Evolutionary conservation across 1,284 basidiomycete genomes (phyloP).

Genomic region (Chalciporus sp.): DNA sequence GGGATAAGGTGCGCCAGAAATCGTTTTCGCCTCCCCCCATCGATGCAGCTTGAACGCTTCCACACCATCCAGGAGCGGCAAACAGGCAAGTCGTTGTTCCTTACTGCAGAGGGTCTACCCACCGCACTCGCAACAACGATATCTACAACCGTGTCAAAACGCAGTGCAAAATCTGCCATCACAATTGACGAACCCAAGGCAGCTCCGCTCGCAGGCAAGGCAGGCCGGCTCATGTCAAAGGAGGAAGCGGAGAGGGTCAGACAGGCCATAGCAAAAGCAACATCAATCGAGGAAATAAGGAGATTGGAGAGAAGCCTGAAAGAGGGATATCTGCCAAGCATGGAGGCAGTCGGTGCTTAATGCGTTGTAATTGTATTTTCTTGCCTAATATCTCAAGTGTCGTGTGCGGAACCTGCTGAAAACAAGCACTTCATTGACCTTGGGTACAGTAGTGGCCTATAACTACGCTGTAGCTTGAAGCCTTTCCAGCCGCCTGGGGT

Average conservation of each 20-base stretch:
- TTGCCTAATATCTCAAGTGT: slow-evolving; percentile 19
- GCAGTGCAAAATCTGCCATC: slow-evolving; percentile 57
- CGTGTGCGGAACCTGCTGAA: background rate
- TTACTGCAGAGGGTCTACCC: slow-evolving; percentile 73
- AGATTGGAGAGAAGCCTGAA: slow-evolving; percentile 85
- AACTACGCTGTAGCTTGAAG: background rate
- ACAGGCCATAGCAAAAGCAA: slow-evolving; percentile 88
- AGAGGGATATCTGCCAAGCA: slow-evolving; percentile 81
- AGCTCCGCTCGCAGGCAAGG: slow-evolving; percentile 59
- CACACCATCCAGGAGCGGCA: slow-evolving; percentile 66
- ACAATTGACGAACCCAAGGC: slow-evolving; percentile 75
- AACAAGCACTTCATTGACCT: background rate
- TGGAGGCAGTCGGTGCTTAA: slow-evolving; percentile 76
- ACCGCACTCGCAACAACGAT: slow-evolving; percentile 83
- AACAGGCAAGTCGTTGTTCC: slow-evolving; percentile 73
- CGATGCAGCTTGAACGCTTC: slow-evolving; percentile 32
- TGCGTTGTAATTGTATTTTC: slow-evolving; percentile 29
- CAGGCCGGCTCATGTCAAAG: slow-evolving; percentile 86
- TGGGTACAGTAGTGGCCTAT: background rate
- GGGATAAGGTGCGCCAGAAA: slow-evolving; percentile 81
- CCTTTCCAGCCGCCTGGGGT: background rate
- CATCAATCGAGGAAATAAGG: slow-evolving; percentile 89
- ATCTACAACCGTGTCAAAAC: slow-evolving; percentile 69
- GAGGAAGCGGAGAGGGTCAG: slow-evolving; percentile 91
- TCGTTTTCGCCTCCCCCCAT: slow-evolving; percentile 16